A percentile compares a stretch with the other conserved stretches of the same genome.
Evolutionary conservation across 371 early-diverging fungal species (phyloP).

Genomic region (Apophysomyces ossiformis): DNA sequence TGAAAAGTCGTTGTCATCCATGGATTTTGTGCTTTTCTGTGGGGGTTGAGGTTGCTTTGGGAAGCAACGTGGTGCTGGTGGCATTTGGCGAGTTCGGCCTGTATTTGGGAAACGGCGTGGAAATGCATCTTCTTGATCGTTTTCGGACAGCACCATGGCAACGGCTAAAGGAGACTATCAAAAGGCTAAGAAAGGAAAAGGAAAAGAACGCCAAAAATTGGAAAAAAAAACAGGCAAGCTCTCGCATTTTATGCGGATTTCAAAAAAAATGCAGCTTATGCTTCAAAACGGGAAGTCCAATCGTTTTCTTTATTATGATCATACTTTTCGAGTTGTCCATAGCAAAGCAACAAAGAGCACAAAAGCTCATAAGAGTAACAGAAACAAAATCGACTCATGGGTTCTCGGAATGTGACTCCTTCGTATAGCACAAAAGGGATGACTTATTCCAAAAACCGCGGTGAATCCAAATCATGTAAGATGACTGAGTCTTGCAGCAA

Average conservation of each 20-base stretch:
- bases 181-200: constrained; percentile 4
- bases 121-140: background rate
- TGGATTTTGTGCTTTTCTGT: background rate
- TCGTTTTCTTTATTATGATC: too few species aligned
- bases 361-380: too few species aligned
- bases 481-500: too few species aligned
- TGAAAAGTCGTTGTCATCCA: constrained; percentile 17
- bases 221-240: background rate
- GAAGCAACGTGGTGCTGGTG: background rate
- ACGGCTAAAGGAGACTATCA: background rate
- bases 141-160: background rate
- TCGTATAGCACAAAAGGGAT: too few species aligned
- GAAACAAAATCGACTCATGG: too few species aligned
- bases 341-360: too few species aligned
- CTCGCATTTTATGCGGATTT: constrained; percentile 9
- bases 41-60: background rate
- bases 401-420: too few species aligned
- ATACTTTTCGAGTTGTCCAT: too few species aligned
- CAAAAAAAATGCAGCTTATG: background rate
- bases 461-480: too few species aligned
- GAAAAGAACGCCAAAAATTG: background rate
- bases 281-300: too few species aligned
- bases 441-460: too few species aligned
- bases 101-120: background rate
- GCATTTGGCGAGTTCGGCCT: background rate